Evolutionary conservation across 345 rosid genomes (phyloP).

Genomic region (Kernera saxatilis): DNA sequence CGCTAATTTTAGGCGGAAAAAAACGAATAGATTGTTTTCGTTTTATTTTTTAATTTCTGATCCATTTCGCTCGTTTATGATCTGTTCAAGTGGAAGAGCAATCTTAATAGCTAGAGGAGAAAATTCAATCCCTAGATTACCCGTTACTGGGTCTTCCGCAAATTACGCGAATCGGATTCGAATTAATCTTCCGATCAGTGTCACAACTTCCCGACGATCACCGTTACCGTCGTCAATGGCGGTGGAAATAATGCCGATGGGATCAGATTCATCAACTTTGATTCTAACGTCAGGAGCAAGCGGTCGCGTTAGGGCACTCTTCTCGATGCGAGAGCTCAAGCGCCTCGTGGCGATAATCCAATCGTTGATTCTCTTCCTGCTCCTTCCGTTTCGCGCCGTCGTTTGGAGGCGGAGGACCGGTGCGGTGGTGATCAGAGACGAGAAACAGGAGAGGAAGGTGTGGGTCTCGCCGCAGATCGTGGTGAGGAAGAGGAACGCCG

Average conservation of each 20-base stretch:
- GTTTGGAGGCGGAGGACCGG: constrained; percentile 28
- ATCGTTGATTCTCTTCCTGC: constrained; percentile 45
- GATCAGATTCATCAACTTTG: constrained; percentile 39
- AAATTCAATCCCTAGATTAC: neutral
- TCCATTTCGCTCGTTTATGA: constrained; percentile 28
- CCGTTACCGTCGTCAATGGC: constrained; percentile 31
- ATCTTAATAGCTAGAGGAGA: constrained; percentile 7
- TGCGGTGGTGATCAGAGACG: constrained; percentile 37
- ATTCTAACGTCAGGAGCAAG: constrained; percentile 86
- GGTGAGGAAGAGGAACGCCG: constrained; percentile 43
- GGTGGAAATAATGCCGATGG: constrained; percentile 29
- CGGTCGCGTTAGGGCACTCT: constrained; percentile 62
- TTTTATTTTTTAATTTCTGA: neutral
- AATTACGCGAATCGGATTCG: neutral
- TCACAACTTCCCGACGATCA: neutral
- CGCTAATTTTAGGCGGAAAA: constrained; percentile 27
- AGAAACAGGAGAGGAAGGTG: constrained; percentile 28
- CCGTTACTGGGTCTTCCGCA: neutral
- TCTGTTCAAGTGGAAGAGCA: constrained; percentile 27
- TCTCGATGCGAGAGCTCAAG: constrained; percentile 47
- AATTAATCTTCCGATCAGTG: neutral
- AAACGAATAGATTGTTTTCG: neutral
- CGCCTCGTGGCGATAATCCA: constrained; percentile 37
- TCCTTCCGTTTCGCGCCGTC: constrained; percentile 49
- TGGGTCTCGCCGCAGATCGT: constrained; percentile 41